These are phyloP conservation scores for Tylopilus subfusipes DNA, from an alignment of 768 basidiomycete genomes.

Conservation along the genomic window DNA sequence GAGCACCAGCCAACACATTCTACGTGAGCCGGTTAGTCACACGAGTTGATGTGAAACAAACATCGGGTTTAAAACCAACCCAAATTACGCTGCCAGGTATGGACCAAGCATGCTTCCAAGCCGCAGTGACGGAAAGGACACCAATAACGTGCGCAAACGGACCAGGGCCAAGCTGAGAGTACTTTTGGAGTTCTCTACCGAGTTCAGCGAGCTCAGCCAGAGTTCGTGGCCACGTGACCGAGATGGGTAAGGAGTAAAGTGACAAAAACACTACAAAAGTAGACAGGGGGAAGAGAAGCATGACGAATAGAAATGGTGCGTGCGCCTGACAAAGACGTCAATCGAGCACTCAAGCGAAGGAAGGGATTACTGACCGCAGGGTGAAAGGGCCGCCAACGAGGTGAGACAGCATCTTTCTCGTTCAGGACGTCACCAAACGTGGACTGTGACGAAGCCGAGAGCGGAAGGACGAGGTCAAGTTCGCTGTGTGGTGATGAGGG, in stretches of 20 bases:
- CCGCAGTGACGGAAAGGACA: constrained; percentile 77
- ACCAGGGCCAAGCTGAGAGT: constrained; percentile 64
- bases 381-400: constrained; percentile 29
- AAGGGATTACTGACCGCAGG: constrained; percentile 33
- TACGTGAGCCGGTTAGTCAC: constrained; percentile 32
- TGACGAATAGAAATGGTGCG: constrained; percentile 63
- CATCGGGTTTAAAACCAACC: constrained; percentile 43
- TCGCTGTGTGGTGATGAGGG: constrained; percentile 43
- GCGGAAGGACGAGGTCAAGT: constrained; percentile 50
- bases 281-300: constrained; percentile 69
- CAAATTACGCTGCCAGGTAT: constrained; percentile 92
- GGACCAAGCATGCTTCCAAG: constrained; percentile 98
- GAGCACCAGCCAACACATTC: constrained; percentile 88
- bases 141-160: constrained; percentile 74
- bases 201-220: constrained; percentile 72
- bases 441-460: constrained; percentile 49
- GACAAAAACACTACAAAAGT: constrained; percentile 47
- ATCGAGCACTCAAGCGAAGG: constrained; percentile 1
- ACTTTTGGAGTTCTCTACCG: constrained; percentile 71
- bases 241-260: constrained; percentile 61
- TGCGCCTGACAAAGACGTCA: constrained; percentile 39
- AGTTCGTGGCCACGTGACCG: constrained; percentile 72
- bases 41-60: neutral
- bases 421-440: constrained; percentile 43
- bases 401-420: constrained; percentile 35